Evolutionary conservation across 768 basidiomycete species (phyloP), one percentile per base, ranked within the genome.

Genomic region (Leucosporidium scottii): DNA sequence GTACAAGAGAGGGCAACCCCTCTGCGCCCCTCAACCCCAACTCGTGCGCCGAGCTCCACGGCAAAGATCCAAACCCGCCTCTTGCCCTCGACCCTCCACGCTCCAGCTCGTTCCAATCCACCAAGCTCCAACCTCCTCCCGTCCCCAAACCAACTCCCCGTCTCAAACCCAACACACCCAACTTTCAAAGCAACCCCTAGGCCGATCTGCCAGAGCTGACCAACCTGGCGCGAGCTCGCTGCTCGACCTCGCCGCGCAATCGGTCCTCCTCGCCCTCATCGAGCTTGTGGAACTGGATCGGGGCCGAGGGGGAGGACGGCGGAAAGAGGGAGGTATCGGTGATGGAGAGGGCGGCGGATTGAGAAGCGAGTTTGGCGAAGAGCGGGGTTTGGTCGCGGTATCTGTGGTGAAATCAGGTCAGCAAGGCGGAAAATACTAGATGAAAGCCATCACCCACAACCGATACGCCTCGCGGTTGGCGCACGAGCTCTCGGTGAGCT

Each of bases 331-430:
- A 12, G 0, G 72, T 59, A 5, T 66, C 25, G 1, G 68, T 49
- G 20, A 48, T 31, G 0, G 68, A 69, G 21, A 69, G 72, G 20
- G 8, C 2, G 9, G 68, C 47, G 36, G 72, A 64, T 36, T 73
- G 72, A 2, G 63, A 49, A 1, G 72, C 68, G 25, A 73, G 65
- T 28, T 58, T 64, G 7, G 71, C 61, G 31, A 73, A 73, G 18
- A 62, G 44, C 0, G 68, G 13, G 6, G 68, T 62, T 8, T 67
- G 51, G 27, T 64, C 57, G n/a, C 71, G 65, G 30, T 73, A 72
- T 23, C 71, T 72, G 57, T 15, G 51, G 1, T 58, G 1, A 10
- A n/a, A n/a, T n/a, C n/a, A n/a, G n/a, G n/a, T n/a, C n/a, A n/a
- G 21, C 15, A 18, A 23, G 47, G 13, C 10, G 30, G 25, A 50